These are phyloP conservation scores for Citrus cavaleriei DNA, from an alignment of 345 rosid genomes.

Conservation along the genomic window DNA sequence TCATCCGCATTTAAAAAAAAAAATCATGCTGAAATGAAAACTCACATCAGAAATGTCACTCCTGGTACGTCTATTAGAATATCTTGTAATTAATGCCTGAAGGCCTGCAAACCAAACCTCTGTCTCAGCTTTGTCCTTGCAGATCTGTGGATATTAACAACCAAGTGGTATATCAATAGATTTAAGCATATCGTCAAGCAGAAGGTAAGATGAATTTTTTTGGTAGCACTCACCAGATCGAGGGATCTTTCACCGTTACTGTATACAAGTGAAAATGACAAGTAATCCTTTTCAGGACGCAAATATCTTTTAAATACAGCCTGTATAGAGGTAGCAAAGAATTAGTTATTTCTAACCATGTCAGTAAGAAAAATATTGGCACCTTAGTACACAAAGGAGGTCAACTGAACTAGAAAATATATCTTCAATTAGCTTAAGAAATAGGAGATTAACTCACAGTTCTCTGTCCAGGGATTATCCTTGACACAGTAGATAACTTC, in stretches of 20 bases:
- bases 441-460: conserved; percentile 55
- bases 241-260: conserved; percentile 89
- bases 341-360: neutral
- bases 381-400: neutral
- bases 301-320: conserved; percentile 88
- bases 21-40: conserved; percentile 5
- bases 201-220: neutral
- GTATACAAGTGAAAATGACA: conserved; percentile 91
- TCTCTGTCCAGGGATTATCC: conserved; percentile 91
- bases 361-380: neutral
- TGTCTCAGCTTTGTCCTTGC: conserved; percentile 93
- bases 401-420: conserved; percentile 3
- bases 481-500: conserved; percentile 59
- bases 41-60: conserved; percentile 78
- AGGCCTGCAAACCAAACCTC: conserved; percentile 90
- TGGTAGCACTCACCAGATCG: conserved; percentile 70
- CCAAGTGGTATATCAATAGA: conserved; percentile 10
- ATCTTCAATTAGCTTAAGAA: conserved; percentile 3
- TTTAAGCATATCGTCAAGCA: conserved; percentile 3
- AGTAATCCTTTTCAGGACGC: conserved; percentile 92
- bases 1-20: neutral
- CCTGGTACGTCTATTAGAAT: conserved; percentile 46
- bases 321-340: conserved; percentile 28
- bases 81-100: conserved; percentile 57
- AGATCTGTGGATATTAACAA: conserved; percentile 53